Percentiles rank a stretch among this genome's conserved stretches.
phyloP scores from a whole-genome alignment of 257 asterid genomes.

The Datura wrightii region DNA sequence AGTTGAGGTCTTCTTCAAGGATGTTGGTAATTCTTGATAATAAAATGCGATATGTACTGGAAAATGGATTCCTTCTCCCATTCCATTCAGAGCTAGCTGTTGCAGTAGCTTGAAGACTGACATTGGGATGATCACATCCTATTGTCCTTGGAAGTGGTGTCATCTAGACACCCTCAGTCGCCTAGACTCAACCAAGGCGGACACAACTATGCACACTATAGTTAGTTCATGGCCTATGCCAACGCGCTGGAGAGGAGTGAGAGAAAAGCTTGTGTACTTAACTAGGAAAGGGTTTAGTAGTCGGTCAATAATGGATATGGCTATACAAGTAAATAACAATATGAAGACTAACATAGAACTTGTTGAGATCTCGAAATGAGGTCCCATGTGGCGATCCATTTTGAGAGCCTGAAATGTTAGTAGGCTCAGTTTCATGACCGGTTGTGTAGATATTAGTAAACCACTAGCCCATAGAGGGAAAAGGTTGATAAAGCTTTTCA shows the following conservation, averaged over 20 bases:
- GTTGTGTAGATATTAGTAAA: constrained; percentile 57
- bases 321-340: constrained; percentile 54
- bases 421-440: constrained; percentile 49
- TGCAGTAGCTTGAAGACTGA: constrained; percentile 62
- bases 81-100: constrained; percentile 51
- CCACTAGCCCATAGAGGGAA: constrained; percentile 68
- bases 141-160: constrained; percentile 31
- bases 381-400: no score
- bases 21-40: constrained; percentile 46
- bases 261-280: constrained; percentile 44
- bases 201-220: constrained; percentile 51
- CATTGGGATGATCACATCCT: constrained; percentile 30
- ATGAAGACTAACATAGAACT: constrained; percentile 50
- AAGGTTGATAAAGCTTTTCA: constrained; percentile 60
- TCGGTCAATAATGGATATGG: constrained; percentile 57
- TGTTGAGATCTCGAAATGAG: no score
- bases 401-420: constrained; percentile 43
- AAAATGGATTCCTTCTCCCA: constrained; percentile 47
- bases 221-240: constrained; percentile 61
- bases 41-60: constrained; percentile 44
- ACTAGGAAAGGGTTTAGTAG: constrained; percentile 54
- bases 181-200: constrained; percentile 54
- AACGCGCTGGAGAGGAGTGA: constrained; percentile 61
- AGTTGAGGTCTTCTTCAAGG: constrained; percentile 44
- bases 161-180: constrained; percentile 29